Conservation (phyloP, 768 basidiomycete species). For the Rhodotorula kratochvilovae region DNA sequence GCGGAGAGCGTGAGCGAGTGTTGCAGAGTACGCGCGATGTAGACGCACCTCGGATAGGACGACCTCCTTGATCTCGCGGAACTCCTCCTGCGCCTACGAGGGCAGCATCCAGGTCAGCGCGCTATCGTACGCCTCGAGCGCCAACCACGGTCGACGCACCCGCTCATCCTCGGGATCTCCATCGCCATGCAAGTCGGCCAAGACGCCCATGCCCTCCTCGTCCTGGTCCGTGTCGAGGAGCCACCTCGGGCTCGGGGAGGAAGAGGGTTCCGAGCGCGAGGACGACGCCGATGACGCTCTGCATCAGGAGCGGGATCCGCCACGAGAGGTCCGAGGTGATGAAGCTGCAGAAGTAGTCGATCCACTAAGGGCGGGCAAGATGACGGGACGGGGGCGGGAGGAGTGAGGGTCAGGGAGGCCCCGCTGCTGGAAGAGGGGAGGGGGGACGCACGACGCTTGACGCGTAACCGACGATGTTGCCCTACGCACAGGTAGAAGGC, state of each 20-base stretch:
- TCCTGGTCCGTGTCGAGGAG: slow-evolving; percentile 83
- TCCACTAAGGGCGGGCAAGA: slow-evolving; percentile 63
- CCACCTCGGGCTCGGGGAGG: slow-evolving; percentile 90
- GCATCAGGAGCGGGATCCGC: slow-evolving; percentile 82
- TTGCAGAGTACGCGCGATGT: not conserved
- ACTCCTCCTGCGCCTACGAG: slow-evolving; percentile 66
- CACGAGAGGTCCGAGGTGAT: slow-evolving; percentile 80
- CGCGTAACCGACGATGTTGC: slow-evolving; percentile 82
- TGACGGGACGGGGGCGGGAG: not conserved
- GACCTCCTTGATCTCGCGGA: slow-evolving; percentile 72
- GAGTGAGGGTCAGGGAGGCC: not conserved
- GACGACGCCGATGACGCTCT: slow-evolving; percentile 77
- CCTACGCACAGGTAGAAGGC: not conserved
- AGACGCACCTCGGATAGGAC: slow-evolving; percentile 48
- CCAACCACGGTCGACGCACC: too few species aligned
- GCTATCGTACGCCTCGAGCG: too few species aligned
- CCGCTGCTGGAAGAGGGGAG: not conserved
- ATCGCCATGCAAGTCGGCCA: slow-evolving; percentile 76
- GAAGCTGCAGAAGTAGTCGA: slow-evolving; percentile 88
- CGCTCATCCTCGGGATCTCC: slow-evolving; percentile 63
- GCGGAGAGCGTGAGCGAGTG: not conserved
- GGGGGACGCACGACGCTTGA: slow-evolving; percentile 69
- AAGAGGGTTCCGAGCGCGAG: slow-evolving; percentile 72
- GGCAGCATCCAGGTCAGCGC: not conserved
- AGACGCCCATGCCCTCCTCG: slow-evolving; percentile 73